phyloP scores from a whole-genome alignment of 768 basidiomycete genomes.

The Calocybe gangraenosa region DNA sequence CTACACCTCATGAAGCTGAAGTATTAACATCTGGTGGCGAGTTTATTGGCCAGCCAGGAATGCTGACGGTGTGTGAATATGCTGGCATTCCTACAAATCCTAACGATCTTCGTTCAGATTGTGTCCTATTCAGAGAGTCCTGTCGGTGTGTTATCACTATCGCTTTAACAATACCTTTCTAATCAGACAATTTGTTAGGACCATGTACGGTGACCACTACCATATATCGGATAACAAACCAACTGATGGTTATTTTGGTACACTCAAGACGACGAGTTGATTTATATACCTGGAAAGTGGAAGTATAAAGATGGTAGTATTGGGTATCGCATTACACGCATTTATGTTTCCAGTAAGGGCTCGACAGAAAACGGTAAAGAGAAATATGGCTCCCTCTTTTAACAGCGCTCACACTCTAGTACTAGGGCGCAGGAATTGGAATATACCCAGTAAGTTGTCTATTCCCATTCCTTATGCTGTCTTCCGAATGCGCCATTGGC shows the following conservation, averaged over 20 bases:
- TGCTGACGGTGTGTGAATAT: slow-evolving; percentile 18
- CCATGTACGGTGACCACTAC: slow-evolving; percentile 19
- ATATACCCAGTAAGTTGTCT: slow-evolving; percentile 26
- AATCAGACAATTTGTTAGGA: slow-evolving; percentile 16
- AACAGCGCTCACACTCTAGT: not conserved
- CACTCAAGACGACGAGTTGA: slow-evolving; percentile 27
- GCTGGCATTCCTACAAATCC: no score
- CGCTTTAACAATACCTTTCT: no score
- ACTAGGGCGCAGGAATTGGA: slow-evolving; percentile 30
- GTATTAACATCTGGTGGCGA: slow-evolving; percentile 22
- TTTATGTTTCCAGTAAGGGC: slow-evolving; percentile 28
- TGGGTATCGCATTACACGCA: slow-evolving; percentile 28
- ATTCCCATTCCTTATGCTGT: not conserved
- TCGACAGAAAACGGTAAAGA: slow-evolving; percentile 25
- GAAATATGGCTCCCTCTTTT: no score
- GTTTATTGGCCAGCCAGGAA: slow-evolving; percentile 25
- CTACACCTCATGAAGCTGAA: slow-evolving; percentile 22
- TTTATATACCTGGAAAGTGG: slow-evolving; percentile 32
- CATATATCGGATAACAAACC: no score
- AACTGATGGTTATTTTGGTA: not conserved
- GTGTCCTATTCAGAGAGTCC: slow-evolving; percentile 27
- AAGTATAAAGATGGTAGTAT: slow-evolving; percentile 21
- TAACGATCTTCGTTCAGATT: slow-evolving; percentile 14
- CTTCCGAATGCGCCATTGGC: not conserved
- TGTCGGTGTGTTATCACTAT: slow-evolving; percentile 30